Conservation (phyloP, 179 eudicot species). For the Silene noctiflora region DNA sequence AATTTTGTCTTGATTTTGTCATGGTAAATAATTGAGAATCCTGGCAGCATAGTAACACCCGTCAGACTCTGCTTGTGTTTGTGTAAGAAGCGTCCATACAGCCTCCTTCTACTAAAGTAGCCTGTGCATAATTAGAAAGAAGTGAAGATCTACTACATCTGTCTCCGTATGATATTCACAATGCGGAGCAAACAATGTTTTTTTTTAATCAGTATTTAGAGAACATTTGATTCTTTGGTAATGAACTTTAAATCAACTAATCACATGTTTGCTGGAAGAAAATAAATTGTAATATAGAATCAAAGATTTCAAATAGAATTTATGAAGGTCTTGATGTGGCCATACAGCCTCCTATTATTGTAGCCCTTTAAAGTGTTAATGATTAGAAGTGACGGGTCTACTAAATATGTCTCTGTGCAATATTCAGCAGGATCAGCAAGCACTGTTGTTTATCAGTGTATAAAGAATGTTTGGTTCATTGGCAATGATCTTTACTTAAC, state of each 20-base stretch:
- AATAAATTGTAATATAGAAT: too few relatives aligned
- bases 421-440: too few relatives aligned
- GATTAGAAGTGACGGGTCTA: too few relatives aligned
- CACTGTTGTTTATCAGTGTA: too few relatives aligned
- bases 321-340: too few relatives aligned
- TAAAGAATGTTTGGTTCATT: too few relatives aligned
- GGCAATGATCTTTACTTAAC: slow-evolving; percentile 3
- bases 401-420: too few relatives aligned
- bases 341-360: too few relatives aligned
- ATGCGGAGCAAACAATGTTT: not conserved
- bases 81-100: not conserved
- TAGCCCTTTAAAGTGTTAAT: too few relatives aligned
- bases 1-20: not conserved
- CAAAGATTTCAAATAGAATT: too few relatives aligned
- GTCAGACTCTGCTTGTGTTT: slow-evolving; percentile 4
- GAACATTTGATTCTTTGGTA: not conserved
- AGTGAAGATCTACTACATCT: not conserved
- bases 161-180: not conserved
- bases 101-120: not conserved
- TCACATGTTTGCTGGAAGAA: too few relatives aligned
- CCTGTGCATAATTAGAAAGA: slow-evolving; percentile 3
- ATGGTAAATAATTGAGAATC: not conserved
- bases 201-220: not conserved
- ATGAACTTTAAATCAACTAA: too few relatives aligned
- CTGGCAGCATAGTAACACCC: not conserved